Evolutionary conservation across 768 basidiomycete genomes (phyloP), one percentile per base, ranked within the genome.

Genomic region (Tricholoma matsutake): DNA sequence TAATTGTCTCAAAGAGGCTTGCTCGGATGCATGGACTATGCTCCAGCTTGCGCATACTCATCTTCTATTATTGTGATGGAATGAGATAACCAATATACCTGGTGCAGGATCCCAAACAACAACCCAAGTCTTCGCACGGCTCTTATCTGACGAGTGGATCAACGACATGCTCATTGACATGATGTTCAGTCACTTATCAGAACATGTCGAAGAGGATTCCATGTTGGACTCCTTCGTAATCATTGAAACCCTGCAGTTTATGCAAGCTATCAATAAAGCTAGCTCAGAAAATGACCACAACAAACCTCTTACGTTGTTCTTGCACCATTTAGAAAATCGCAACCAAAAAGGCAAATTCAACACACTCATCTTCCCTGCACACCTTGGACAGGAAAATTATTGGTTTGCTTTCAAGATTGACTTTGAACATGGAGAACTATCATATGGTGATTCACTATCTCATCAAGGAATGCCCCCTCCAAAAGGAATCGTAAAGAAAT

Each of bases 141-240:
- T 62, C 5, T 16, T 62, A 9, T 58, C 52, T 28, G 37, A 43
- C n/a, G 49, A 37, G 5, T 31, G 32, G 9, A 55, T 62, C 5
- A 55, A 25, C 35, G 53, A 54, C 41, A 18, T 13, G 3, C 53
- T 54, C 8, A 47, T 62, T 41, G 58, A 62, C 35, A 62, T 62
- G 61, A 62, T 62, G 61, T 58, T 62, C 53, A 11, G 25, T 34
- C 54, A 62, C 13, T 29, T 62, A 3, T 58, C 52, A 2, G 61
- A 62, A 3, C 53, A 57, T 10, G 43, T 41, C 4, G 61, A 62
- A 34, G 11, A 41, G 7, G 57, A 62, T 29, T 9, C 18, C 2
- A 37, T 13, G 10, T 11, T 59, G 8, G 61, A 62, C 22, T n/a
- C 20, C 8, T 31, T 62, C 13, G 57, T 62, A 4, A 62, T 62